Conservation (phyloP, 1,284 basidiomycete genomes). For the Abortiporus biennis region DNA sequence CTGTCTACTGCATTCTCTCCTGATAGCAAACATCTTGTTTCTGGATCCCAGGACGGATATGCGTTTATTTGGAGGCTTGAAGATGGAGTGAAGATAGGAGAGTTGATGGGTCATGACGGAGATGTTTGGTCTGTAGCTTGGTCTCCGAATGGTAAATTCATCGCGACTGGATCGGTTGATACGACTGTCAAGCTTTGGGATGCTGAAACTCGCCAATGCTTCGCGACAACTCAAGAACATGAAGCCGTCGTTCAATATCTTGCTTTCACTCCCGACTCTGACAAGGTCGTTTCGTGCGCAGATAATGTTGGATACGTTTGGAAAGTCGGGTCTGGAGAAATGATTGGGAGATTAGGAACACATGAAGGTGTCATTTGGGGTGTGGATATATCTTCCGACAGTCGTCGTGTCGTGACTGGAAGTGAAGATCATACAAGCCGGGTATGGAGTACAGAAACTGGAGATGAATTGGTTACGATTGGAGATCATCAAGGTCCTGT, state of each 20-base stretch:
- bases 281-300: background rate
- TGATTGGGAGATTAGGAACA: slow-evolving; percentile 10
- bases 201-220: slow-evolving; percentile 8
- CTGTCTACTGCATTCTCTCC: slow-evolving; percentile 18
- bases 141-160: slow-evolving; percentile 16
- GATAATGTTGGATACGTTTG: slow-evolving; percentile 11
- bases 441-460: slow-evolving; percentile 17
- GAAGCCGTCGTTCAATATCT: slow-evolving; percentile 1
- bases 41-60: slow-evolving; percentile 13
- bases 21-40: slow-evolving; percentile 14
- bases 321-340: slow-evolving; percentile 14
- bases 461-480: slow-evolving; percentile 11
- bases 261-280: background rate
- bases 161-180: slow-evolving; percentile 20
- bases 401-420: slow-evolving; percentile 17
- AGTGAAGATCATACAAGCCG: slow-evolving; percentile 19
- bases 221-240: background rate
- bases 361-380: slow-evolving; percentile 18
- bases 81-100: background rate
- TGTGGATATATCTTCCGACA: slow-evolving; percentile 20
- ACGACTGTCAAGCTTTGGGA: slow-evolving; percentile 18
- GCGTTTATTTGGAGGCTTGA: slow-evolving; percentile 17
- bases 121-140: slow-evolving; percentile 16
- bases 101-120: slow-evolving; percentile 10
- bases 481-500: slow-evolving; percentile 22